Conservation (phyloP, 169 alveolate genomes). For the Plasmodium ovale region DNA sequence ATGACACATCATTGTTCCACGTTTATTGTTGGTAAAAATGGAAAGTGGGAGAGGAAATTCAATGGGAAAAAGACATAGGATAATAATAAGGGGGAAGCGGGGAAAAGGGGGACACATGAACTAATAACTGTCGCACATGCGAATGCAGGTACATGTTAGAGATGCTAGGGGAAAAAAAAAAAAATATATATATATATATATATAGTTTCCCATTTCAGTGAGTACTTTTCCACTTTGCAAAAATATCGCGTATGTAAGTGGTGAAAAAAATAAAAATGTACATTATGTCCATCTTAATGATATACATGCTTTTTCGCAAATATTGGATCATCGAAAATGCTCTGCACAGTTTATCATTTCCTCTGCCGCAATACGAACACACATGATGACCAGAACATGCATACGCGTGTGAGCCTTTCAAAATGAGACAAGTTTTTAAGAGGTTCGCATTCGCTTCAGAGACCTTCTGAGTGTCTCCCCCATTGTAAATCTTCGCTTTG, state of each 20-base stretch:
- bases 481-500: background rate
- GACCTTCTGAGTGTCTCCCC: background rate
- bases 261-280: conserved; percentile 49
- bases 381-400: background rate
- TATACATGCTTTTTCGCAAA: conserved; percentile 10
- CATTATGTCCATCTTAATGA: conserved; percentile 39
- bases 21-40: no score
- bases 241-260: conserved; percentile 23
- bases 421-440: conserved; percentile 41
- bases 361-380: background rate
- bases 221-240: conserved; percentile 12
- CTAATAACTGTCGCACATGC: no score
- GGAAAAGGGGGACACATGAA: no score
- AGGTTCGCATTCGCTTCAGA: conserved; percentile 2
- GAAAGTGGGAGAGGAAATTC: no score
- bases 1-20: no score
- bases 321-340: conserved; percentile 29
- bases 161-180: no score
- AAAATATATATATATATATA: no score
- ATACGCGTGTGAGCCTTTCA: no score
- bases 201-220: background rate
- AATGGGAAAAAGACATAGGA: no score
- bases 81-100: no score
- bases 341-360: conserved; percentile 9
- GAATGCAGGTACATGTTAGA: no score